Evolutionary conservation across 163 green algal species (phyloP), one percentile per base, ranked within the genome.

Genomic region (Scenedesmus sp.): DNA sequence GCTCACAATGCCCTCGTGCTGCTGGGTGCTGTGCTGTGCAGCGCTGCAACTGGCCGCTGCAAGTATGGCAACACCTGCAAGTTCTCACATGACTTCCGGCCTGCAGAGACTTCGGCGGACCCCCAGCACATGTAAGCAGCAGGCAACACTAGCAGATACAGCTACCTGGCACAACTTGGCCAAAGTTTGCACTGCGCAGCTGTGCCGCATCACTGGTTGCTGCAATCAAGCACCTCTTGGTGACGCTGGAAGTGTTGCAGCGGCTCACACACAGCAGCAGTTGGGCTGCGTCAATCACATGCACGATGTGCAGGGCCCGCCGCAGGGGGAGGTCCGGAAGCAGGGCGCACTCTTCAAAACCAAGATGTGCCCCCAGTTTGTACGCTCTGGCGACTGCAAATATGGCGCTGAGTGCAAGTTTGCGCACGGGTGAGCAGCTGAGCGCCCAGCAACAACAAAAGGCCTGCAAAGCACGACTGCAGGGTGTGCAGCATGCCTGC

Each of bases 391-490:
- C 5, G 3, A 24, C 4, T 91, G 86, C 46, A 85, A 24, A 7
- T 91, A 61, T 79, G 86, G 86, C 26, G 16, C 35, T 6, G 40
- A 61, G 35, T 91, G 86, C 53, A 86, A 72, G 53, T 91, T 91
- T 42, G 35, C 46, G 26, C 86, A 91, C n/a, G 76, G 86, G 73
- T 86, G 51, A 43, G 86, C n/a, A 61, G 51, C n/a, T 18, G 6
- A 15, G 9, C 18, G 15, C 20, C 56, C 37, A 3, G 30, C 33
- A 18, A 24, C 3, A 35, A 72, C 13, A 87, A 4, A 44, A 0
- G 42, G 42, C 42, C 9, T 80, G 9, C n/a, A 44, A 24, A 80
- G 33, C 0, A 35, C 2, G 37, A 85, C 18, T 6, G 26, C 79
- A 56, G 10, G 79, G 10, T 59, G 22, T 10, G n/a, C n/a, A n/a